These are phyloP conservation scores for Pilasporangium apinafurcum DNA, from an alignment of 352 stramenopile genomes.

Conservation along the genomic window DNA sequence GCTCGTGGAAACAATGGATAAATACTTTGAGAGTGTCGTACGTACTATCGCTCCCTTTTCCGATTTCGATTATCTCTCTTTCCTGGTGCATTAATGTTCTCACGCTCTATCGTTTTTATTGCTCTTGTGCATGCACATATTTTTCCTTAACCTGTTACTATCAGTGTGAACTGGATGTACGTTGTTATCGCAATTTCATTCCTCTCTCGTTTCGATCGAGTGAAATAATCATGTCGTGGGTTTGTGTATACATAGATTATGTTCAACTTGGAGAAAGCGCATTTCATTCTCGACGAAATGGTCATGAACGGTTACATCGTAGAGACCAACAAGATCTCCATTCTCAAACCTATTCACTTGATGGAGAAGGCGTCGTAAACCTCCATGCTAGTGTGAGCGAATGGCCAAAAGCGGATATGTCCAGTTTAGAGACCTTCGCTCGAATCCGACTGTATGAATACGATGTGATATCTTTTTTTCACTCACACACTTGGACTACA, in stretches of 20 bases:
- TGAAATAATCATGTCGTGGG: not conserved
- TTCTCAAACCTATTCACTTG: conserved; percentile 97
- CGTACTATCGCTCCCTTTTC: conserved; percentile 10
- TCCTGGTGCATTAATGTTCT: not conserved
- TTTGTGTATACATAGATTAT: conserved; percentile 63
- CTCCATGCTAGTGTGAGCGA: not conserved
- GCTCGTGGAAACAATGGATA: conserved; percentile 99
- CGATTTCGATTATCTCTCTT: not conserved
- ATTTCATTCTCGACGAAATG: conserved; percentile 94
- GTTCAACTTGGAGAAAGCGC: conserved; percentile 90
- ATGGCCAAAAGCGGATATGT: no score
- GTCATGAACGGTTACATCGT: conserved; percentile 99
- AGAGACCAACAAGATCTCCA: conserved; percentile 99
- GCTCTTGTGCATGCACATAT: not conserved
- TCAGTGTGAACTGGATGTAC: conserved; percentile 82
- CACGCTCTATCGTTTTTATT: not conserved
- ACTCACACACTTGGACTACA: no score
- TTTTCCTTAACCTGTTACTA: not conserved
- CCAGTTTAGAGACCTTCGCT: no score
- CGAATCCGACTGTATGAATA: no score
- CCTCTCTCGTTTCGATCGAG: conserved; percentile 3
- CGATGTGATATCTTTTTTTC: no score
- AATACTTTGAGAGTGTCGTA: conserved; percentile 98
- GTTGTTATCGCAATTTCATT: conserved; percentile 5
- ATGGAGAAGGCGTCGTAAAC: conserved; percentile 94